Evolutionary conservation across 2,329 filamentous ascomycete genomes (phyloP), one percentile per base, ranked within the genome.

Genomic region (Dryadomyces quercus-mongolicae): DNA sequence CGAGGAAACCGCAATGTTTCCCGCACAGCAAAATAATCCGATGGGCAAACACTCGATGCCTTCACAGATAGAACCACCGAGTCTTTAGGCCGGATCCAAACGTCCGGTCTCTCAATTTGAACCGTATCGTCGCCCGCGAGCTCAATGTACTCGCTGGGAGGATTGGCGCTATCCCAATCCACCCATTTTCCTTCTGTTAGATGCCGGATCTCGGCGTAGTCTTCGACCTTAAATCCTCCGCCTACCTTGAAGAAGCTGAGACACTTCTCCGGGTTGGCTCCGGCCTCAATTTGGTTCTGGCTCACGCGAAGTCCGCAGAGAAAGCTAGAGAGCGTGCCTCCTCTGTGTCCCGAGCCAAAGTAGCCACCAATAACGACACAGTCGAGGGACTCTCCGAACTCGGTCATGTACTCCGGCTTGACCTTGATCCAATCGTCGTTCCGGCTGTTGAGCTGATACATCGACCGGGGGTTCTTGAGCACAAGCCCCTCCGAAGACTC

Each of bases 361-460:
- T 95, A 97, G 9, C 89, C 93, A 54, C 92, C 93, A 53, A 98
- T 81, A 16, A 98, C 76, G 15, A 96, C 72, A 60, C 90, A 89
- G 65, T 98, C 93, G 3, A 98, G 80, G 0, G 86, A 88, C 68
- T 97, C 92, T 57, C 93, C 93, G 66, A 93, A 95, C 58, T 95
- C 92, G 2, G 84, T 84, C 91, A 97, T 96, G 67, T 98, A 98
- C 60, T 98, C 93, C 1, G 93, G 93, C 64, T 98, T 98, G 9
- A 98, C 91, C 66, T 98, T 98, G 70, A 96, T 85, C 93, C 93
- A 98, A 68, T 95, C 88, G 62, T 95, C 88, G 62, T 94, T 93
- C 49, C 93, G 85, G 60, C 88, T 87, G 64, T 95, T 95, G 10
- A 97, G 76, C 7, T 82, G 78, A 66, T 98, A 98, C 63, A 81